These are phyloP conservation scores for Pilaira anomala DNA, from an alignment of 192 early-diverging fungal species.

Conservation along the genomic window DNA sequence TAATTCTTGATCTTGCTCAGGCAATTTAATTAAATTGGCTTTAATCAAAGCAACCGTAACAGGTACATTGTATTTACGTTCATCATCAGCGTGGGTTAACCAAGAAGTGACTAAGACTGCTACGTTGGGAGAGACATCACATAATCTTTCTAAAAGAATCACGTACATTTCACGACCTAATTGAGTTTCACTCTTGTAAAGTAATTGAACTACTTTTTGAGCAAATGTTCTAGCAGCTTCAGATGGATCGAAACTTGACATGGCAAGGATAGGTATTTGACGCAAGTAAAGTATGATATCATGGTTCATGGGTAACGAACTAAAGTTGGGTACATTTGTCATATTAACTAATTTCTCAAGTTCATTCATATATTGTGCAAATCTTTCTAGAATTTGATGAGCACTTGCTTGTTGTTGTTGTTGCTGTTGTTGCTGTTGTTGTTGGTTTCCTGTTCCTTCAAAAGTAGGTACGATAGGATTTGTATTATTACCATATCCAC, in stretches of 20 bases:
- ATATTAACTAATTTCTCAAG: constrained; percentile 73
- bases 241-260: constrained; percentile 68
- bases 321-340: constrained; percentile 51
- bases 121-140: constrained; percentile 77
- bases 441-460: background rate
- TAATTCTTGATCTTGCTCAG: constrained; percentile 87
- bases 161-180: constrained; percentile 83
- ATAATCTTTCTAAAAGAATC: constrained; percentile 76
- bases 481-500: background rate
- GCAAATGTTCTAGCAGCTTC: constrained; percentile 84
- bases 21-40: constrained; percentile 68
- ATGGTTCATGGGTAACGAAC: constrained; percentile 72
- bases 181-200: constrained; percentile 76
- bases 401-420: constrained; percentile 27
- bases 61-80: constrained; percentile 86
- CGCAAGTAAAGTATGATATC: constrained; percentile 70
- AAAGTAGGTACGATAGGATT: background rate
- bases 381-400: constrained; percentile 59
- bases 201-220: constrained; percentile 80
- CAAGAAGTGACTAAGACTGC: constrained; percentile 85
- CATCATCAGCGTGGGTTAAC: constrained; percentile 92
- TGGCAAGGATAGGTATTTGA: constrained; percentile 71
- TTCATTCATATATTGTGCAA: constrained; percentile 64
- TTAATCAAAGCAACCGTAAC: constrained; percentile 79
- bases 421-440: background rate